A percentile compares a stretch with the other conserved stretches of the same genome.
These are phyloP conservation scores for Calonectria fujianensis DNA, from an alignment of 2,329 filamentous ascomycete genomes.

Conservation along the genomic window DNA sequence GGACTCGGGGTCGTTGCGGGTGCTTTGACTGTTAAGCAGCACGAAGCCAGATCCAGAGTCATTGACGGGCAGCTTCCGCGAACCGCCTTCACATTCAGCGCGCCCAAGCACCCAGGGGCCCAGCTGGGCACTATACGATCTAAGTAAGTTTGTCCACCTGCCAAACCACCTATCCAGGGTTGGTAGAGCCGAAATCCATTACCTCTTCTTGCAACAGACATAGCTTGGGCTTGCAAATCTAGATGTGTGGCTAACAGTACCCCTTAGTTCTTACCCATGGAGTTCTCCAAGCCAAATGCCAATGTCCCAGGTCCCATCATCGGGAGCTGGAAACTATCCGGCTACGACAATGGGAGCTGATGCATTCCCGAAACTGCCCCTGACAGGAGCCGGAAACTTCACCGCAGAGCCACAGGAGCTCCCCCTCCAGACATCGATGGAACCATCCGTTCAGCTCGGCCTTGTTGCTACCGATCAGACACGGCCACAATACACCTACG, in stretches of 20 bases:
- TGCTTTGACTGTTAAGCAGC: constrained; percentile 72
- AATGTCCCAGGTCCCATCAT: constrained; percentile 69
- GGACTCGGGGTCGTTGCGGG: constrained; percentile 77
- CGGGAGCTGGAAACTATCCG: constrained; percentile 69
- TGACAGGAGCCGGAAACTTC: constrained; percentile 69
- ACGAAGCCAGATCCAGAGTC: constrained; percentile 70
- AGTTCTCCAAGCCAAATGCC: constrained; percentile 66
- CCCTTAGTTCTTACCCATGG: constrained; percentile 76
- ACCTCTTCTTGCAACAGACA: background rate
- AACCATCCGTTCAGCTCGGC: constrained; percentile 71
- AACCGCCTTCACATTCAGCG: constrained; percentile 75
- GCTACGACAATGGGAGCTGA: constrained; percentile 70
- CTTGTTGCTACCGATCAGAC: constrained; percentile 70
- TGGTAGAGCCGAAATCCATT: background rate
- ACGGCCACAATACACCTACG: constrained; percentile 74
- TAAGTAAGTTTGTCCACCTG: constrained; percentile 69
- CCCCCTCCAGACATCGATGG: constrained; percentile 71
- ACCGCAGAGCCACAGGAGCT: constrained; percentile 72
- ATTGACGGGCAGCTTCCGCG: constrained; percentile 74
- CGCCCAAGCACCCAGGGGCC: constrained; percentile 73
- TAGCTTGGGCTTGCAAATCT: background rate
- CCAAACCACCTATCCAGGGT: background rate
- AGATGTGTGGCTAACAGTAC: constrained; percentile 53
- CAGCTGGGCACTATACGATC: constrained; percentile 73
- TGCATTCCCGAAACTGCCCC: constrained; percentile 72